These are phyloP conservation scores for Begonia loranthoides DNA, from an alignment of 306 rosid genomes.

Conservation along the genomic window DNA sequence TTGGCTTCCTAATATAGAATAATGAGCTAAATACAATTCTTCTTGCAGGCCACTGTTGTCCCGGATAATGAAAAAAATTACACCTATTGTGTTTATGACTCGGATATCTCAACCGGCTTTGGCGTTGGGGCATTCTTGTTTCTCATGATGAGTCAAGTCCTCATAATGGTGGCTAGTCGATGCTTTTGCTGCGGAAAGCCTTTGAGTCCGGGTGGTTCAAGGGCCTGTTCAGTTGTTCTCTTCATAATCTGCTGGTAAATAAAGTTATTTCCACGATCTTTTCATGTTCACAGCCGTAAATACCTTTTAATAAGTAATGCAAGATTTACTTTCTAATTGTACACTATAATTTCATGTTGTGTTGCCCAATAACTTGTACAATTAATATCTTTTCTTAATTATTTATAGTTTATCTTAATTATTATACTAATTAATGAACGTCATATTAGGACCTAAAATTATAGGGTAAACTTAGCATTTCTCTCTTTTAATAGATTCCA, in stretches of 20 bases:
- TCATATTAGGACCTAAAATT: too few species aligned
- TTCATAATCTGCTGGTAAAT: conserved; percentile 90
- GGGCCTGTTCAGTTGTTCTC: conserved; percentile 76
- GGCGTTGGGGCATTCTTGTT: conserved; percentile 92
- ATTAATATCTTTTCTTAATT: neutral
- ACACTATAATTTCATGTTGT: neutral
- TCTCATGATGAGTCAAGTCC: conserved; percentile 57
- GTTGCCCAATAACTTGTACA: neutral
- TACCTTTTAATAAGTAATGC: too few species aligned
- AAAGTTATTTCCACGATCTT: neutral
- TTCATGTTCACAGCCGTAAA: too few species aligned
- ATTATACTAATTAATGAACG: too few species aligned
- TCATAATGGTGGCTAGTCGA: conserved; percentile 82
- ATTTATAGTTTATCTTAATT: too few species aligned
- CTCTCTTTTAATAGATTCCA: too few species aligned
- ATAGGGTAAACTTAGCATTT: too few species aligned
- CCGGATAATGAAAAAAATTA: conserved; percentile 27
- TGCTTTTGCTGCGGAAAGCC: conserved; percentile 96
- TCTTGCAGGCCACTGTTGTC: conserved; percentile 45
- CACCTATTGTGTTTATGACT: conserved; percentile 62
- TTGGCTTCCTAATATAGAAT: too few species aligned
- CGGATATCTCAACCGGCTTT: conserved; percentile 71
- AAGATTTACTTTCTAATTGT: too few species aligned
- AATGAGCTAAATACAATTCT: too few species aligned
- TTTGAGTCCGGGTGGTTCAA: conserved; percentile 77